Percentiles rank a stretch among this genome's conserved stretches.
These are phyloP conservation scores for Ulmus americana DNA, from an alignment of 331 rosid genomes.

Conservation along the genomic window DNA sequence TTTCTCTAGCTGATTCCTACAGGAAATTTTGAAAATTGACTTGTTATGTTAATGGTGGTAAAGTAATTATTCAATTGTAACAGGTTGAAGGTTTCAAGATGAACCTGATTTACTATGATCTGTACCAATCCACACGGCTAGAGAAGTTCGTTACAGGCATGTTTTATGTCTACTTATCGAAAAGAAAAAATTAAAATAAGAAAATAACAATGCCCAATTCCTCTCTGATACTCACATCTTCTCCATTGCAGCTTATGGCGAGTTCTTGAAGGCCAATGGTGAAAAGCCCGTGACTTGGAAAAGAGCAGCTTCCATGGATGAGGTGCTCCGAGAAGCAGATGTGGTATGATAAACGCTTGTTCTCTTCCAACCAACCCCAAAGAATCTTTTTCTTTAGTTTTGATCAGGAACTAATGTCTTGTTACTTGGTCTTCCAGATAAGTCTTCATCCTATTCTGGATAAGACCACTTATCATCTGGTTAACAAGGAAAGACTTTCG, in stretches of 20 bases:
- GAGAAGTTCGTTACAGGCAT: conserved; percentile 95
- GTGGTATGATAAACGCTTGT: conserved; percentile 39
- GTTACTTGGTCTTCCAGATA: conserved; percentile 45
- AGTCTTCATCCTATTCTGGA: conserved; percentile 96
- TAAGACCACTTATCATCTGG: conserved; percentile 88
- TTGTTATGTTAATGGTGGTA: conserved; percentile 2
- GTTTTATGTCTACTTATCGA: conserved; percentile 20
- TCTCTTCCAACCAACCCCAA: not conserved
- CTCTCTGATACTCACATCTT: conserved; percentile 24
- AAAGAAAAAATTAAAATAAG: not conserved
- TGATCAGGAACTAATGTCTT: conserved; percentile 6
- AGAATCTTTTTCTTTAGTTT: conserved; percentile 2
- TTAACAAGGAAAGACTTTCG: conserved; percentile 82
- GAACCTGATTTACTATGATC: conserved; percentile 92
- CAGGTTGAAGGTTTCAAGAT: conserved; percentile 99
- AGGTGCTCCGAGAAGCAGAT: conserved; percentile 92
- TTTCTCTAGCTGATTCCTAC: not conserved
- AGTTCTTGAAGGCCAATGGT: conserved; percentile 77
- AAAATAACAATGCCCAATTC: conserved; percentile 6
- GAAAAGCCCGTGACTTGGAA: conserved; percentile 91
- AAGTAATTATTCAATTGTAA: conserved; percentile 8
- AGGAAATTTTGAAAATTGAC: not conserved
- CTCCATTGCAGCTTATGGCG: conserved; percentile 64
- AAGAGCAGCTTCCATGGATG: conserved; percentile 84
- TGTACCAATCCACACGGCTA: conserved; percentile 83